These are phyloP conservation scores for Mucor plumbeus DNA, from an alignment of 371 early-diverging fungal genomes.

Conservation along the genomic window DNA sequence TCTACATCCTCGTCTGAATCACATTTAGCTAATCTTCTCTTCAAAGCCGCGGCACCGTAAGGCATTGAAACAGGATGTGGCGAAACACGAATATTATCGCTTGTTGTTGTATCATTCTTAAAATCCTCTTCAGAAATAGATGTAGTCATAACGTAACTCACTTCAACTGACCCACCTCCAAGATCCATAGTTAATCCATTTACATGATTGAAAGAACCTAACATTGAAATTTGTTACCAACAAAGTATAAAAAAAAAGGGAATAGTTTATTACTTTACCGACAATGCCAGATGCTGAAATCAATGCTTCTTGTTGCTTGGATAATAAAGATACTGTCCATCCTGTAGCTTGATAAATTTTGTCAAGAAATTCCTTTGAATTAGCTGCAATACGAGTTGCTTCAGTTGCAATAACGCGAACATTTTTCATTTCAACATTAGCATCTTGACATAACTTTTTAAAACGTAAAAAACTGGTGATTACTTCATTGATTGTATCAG, in stretches of 20 bases:
- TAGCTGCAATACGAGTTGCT: slow-evolving; percentile 64
- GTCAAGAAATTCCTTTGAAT: slow-evolving; percentile 54
- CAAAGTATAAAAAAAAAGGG: neutral
- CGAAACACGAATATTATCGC: slow-evolving; percentile 38
- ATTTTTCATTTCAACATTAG: slow-evolving; percentile 40
- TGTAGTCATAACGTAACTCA: slow-evolving; percentile 58
- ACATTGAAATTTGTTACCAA: neutral
- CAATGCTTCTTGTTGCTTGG: slow-evolving; percentile 62
- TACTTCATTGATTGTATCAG: slow-evolving; percentile 57
- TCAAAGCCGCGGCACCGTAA: slow-evolving; percentile 66
- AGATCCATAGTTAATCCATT: slow-evolving; percentile 68
- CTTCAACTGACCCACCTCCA: slow-evolving; percentile 69
- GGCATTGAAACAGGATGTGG: slow-evolving; percentile 63
- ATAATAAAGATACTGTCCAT: slow-evolving; percentile 54
- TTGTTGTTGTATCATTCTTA: slow-evolving; percentile 1
- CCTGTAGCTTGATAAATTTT: slow-evolving; percentile 57
- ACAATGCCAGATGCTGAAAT: slow-evolving; percentile 69
- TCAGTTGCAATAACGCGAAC: slow-evolving; percentile 69
- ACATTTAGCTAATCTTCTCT: slow-evolving; percentile 41
- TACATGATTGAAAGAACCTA: slow-evolving; percentile 62
- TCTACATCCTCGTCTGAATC: slow-evolving; percentile 35
- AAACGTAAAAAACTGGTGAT: slow-evolving; percentile 61
- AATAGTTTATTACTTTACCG: slow-evolving; percentile 30
- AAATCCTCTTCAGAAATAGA: neutral
- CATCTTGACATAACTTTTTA: slow-evolving; percentile 55